phyloP scores from a whole-genome alignment of 345 rosid genomes.

The Clarkia xantiana region DNA sequence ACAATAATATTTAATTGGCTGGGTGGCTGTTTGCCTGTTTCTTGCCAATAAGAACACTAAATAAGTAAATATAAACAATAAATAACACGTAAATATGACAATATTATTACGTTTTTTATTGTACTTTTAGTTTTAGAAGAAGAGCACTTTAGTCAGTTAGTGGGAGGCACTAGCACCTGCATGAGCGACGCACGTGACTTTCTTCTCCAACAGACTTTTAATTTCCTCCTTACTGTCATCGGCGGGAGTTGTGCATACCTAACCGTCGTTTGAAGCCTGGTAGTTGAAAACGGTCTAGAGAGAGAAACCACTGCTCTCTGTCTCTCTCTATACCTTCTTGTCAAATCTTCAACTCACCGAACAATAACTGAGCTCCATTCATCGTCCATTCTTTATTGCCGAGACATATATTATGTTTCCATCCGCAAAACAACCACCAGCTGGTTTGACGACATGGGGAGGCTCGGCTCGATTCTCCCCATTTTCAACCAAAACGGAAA shows the following conservation, averaged over 20 bases:
- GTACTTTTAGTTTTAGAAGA: neutral
- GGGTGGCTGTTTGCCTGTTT: too few relatives aligned
- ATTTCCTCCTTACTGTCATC: slow-evolving; percentile 10
- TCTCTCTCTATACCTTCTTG: slow-evolving; percentile 23
- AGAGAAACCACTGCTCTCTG: neutral
- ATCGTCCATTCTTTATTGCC: too few relatives aligned
- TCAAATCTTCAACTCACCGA: slow-evolving; percentile 20
- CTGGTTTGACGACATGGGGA: slow-evolving; percentile 22
- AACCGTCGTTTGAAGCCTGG: slow-evolving; percentile 42
- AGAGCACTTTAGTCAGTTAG: neutral
- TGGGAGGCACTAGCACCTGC: neutral
- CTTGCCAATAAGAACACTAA: too few relatives aligned
- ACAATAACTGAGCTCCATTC: neutral
- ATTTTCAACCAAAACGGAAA: neutral
- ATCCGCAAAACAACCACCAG: neutral
- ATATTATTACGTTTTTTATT: neutral
- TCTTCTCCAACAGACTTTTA: neutral
- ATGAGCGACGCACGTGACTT: slow-evolving; percentile 1
- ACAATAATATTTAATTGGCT: too few relatives aligned
- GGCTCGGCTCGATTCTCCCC: slow-evolving; percentile 15
- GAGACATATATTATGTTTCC: neutral
- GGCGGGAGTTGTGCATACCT: slow-evolving; percentile 21
- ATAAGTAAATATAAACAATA: too few relatives aligned
- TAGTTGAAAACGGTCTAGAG: slow-evolving; percentile 20
- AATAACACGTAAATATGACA: too few relatives aligned